These are phyloP conservation scores for Cercospora canescens DNA, from an alignment of 2,329 filamentous ascomycete species.

Conservation along the genomic window DNA sequence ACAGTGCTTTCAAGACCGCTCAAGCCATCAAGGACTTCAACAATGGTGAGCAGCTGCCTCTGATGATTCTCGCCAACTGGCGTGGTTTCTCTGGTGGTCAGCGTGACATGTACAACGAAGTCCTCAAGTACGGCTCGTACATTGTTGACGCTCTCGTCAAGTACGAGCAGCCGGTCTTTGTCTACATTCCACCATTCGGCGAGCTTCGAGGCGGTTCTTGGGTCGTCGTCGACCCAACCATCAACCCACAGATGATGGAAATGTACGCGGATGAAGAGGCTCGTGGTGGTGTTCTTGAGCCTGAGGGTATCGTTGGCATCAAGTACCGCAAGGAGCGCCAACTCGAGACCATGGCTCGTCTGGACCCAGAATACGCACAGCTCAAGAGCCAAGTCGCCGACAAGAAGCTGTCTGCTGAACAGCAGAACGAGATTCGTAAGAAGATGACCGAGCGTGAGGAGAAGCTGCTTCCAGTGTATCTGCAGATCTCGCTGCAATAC, in stretches of 20 bases:
- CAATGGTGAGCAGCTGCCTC: slow-evolving; percentile 92
- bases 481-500: slow-evolving; percentile 94
- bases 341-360: slow-evolving; percentile 92
- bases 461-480: slow-evolving; percentile 86
- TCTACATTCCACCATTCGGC: slow-evolving; percentile 96
- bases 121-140: slow-evolving; percentile 98
- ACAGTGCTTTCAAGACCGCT: slow-evolving; percentile 99
- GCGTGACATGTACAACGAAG: slow-evolving; percentile 99
- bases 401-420: slow-evolving; percentile 67
- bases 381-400: slow-evolving; percentile 78
- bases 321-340: slow-evolving; percentile 98
- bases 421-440: slow-evolving; percentile 75
- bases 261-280: slow-evolving; percentile 98
- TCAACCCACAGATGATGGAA: slow-evolving; percentile 95
- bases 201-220: slow-evolving; percentile 98
- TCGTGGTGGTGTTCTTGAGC: slow-evolving; percentile 95
- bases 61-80: slow-evolving; percentile 99
- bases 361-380: slow-evolving; percentile 79
- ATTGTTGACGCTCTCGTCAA: slow-evolving; percentile 98
- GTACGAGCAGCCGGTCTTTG: slow-evolving; percentile 97
- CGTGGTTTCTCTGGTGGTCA: slow-evolving; percentile 99
- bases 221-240: slow-evolving; percentile 98
- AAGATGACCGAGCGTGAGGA: slow-evolving; percentile 86
- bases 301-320: slow-evolving; percentile 97
- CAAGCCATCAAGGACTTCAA: slow-evolving; percentile 99